phyloP scores from a whole-genome alignment of 352 stramenopile genomes.

The Phytophthora melonis region DNA sequence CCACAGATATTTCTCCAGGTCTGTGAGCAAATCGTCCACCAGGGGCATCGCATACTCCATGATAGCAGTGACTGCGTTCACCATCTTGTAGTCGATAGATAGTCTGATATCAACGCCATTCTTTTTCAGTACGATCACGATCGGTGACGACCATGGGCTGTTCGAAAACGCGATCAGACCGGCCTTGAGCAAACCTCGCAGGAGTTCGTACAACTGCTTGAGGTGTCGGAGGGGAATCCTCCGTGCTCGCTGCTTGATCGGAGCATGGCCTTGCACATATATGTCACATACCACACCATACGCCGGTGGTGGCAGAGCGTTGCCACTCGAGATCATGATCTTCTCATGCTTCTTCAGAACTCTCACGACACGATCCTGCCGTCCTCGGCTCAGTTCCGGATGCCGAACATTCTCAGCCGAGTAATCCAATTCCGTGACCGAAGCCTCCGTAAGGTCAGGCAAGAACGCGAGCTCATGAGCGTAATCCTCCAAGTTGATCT shows the following conservation, averaged over 20 bases:
- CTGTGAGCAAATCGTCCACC: background rate
- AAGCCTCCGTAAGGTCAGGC: background rate
- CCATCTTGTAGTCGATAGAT: constrained; percentile 2
- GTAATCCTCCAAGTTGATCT: background rate
- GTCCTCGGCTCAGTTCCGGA: too few species aligned
- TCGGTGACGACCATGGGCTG: background rate
- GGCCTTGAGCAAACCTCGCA: too few species aligned
- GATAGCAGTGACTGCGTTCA: background rate
- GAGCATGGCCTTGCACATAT: too few species aligned
- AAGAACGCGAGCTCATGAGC: constrained; percentile 1
- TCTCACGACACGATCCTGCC: too few species aligned
- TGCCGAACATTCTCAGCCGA: too few species aligned
- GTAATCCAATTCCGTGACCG: background rate
- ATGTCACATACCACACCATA: too few species aligned
- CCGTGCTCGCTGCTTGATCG: too few species aligned
- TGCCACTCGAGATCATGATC: too few species aligned
- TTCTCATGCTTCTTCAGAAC: too few species aligned
- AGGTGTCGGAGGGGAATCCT: too few species aligned
- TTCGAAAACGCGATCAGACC: background rate
- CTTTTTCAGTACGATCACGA: constrained; percentile 3
- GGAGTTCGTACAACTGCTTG: too few species aligned
- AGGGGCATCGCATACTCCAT: background rate
- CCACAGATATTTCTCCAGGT: background rate
- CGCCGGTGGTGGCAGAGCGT: too few species aligned
- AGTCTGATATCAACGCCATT: background rate